Conservation (phyloP, 192 early-diverging fungal species). For the Geranomyces michiganensis region DNA sequence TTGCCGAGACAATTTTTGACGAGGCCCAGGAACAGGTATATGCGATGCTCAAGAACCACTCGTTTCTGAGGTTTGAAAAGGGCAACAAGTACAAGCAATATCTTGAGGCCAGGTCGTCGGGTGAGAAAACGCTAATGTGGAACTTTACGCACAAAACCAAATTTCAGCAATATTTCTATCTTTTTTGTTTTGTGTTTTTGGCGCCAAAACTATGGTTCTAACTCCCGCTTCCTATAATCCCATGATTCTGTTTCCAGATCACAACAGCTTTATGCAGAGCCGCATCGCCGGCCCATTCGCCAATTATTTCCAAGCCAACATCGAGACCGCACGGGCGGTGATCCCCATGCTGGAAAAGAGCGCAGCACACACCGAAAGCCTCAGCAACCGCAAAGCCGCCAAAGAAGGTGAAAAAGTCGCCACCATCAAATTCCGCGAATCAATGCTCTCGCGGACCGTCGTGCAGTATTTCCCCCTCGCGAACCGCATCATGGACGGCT, state of each 20-base stretch:
- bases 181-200: no score
- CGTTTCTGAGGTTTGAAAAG: conserved; percentile 73
- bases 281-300: conserved; percentile 17
- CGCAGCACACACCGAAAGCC: background rate
- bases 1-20: conserved; percentile 76
- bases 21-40: conserved; percentile 78
- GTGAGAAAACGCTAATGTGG: no score
- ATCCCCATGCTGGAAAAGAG: conserved; percentile 9
- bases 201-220: no score
- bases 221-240: no score
- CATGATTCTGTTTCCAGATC: conserved; percentile 16
- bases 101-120: conserved; percentile 44
- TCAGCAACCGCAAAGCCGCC: background rate
- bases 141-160: no score
- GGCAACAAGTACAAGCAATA: conserved; percentile 51
- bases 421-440: conserved; percentile 40
- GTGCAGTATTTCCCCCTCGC: conserved; percentile 35
- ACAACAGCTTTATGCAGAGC: conserved; percentile 6
- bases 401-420: background rate
- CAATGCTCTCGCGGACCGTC: conserved; percentile 29
- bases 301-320: conserved; percentile 4
- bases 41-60: conserved; percentile 73
- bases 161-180: no score
- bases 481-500: conserved; percentile 40
- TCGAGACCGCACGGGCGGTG: conserved; percentile 13